Evolutionary conservation across 2,329 filamentous ascomycete genomes (phyloP).

Genomic region (Parafenestella ontariensis): DNA sequence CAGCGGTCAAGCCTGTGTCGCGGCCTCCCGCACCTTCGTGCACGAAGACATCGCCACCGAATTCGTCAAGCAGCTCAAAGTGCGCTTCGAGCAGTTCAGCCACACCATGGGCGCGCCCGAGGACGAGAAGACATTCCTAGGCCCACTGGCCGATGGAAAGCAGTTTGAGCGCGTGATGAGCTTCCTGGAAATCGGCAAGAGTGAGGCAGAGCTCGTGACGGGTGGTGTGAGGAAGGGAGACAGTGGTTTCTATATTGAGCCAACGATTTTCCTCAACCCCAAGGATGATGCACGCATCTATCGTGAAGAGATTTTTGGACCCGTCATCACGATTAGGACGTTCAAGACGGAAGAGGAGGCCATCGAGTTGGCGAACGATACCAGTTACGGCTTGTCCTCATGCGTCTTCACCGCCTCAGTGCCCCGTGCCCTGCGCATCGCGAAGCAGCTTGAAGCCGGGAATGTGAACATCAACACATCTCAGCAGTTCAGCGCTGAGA

Average conservation of each 20-base stretch:
- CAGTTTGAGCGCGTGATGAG: constrained; percentile 37
- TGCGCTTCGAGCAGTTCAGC: constrained; percentile 28
- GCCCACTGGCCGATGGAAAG: constrained; percentile 36
- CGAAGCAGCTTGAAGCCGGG: constrained; percentile 40
- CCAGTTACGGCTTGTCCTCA: constrained; percentile 35
- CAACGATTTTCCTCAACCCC: constrained; percentile 42
- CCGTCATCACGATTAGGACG: constrained; percentile 36
- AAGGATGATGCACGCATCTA: constrained; percentile 36
- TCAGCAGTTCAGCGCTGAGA: constrained; percentile 18
- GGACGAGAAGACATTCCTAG: constrained; percentile 29
- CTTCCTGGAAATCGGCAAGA: constrained; percentile 34
- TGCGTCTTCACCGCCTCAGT: constrained; percentile 35
- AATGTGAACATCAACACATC: constrained; percentile 42
- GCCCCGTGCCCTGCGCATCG: constrained; percentile 38
- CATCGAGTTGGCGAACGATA: constrained; percentile 41
- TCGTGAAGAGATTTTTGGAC: constrained; percentile 44
- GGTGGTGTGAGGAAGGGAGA: constrained; percentile 35
- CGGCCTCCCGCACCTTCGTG: constrained; percentile 59
- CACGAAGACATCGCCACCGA: constrained; percentile 38
- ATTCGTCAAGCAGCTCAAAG: constrained; percentile 39
- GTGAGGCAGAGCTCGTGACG: constrained; percentile 33
- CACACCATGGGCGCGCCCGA: constrained; percentile 20
- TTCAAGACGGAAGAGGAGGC: constrained; percentile 46
- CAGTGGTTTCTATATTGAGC: constrained; percentile 38
- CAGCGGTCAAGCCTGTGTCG: constrained; percentile 65